Evolutionary conservation across 352 stramenopile genomes (phyloP), one percentile per base, ranked within the genome.

Genomic region (Pythium guiyangense): DNA sequence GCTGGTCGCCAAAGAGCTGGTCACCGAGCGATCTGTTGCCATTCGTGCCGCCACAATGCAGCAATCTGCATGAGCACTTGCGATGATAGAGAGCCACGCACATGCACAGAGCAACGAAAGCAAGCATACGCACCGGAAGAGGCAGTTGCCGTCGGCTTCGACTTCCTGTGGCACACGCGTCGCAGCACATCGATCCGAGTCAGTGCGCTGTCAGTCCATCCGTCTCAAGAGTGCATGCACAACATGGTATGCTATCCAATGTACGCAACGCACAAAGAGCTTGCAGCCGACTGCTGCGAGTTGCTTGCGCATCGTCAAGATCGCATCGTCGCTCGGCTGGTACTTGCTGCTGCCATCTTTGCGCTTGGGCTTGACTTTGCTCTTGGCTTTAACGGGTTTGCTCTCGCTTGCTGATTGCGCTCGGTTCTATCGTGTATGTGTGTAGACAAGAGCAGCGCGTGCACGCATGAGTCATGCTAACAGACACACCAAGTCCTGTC

Each of bases 111-210:
- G 14, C 9, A 22, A 22, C 22, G 2, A 39, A 49, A 18, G 40
- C 31, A 26, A 27, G 52, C 61, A 20, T 62, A 88, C 82, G 39
- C 66, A 90, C 82, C 84, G 76, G 54, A 93, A 93, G n/a, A 92
- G 62, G 59, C 84, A 93, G 60, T 93, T 93, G 40, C 84, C 84
- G 49, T 93, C 84, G 2, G 80, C 73, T 55, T 92, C 79, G 17
- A 93, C 83, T 51, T 87, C 71, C 84, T 93, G 49, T 35, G 62
- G 9, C 14, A 25, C 52, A 20, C 49, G 4, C 31, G 29, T 4
- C 37, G 18, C 34, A 43, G 60, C 52, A 42, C 11, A 49, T 26
- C n/a, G 22, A 22, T 22, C 22, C 22, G 22, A 40, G 4, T 49
- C 10, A 52, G 20, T 31, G 43, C 39, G 25, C 12, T 26, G 25